These are phyloP conservation scores for Gaeumannomyces sp. DNA, from an alignment of 2,329 filamentous ascomycete genomes.

Conservation along the genomic window DNA sequence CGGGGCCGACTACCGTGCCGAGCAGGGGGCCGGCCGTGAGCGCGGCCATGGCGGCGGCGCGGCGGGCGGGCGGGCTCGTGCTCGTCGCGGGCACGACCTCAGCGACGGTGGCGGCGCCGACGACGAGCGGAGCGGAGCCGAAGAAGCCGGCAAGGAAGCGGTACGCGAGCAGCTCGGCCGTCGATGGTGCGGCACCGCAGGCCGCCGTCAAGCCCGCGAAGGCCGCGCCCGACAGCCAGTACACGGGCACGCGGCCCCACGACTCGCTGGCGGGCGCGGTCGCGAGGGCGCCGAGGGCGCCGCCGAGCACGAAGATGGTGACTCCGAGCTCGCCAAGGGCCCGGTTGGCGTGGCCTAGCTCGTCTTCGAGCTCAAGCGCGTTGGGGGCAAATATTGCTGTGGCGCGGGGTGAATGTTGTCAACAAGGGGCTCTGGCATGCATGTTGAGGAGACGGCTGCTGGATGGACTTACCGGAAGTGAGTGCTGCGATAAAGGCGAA, in stretches of 20 bases:
- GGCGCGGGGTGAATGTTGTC: not conserved
- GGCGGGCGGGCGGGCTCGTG: constrained; percentile 33
- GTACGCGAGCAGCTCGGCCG: constrained; percentile 49
- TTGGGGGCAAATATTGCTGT: not conserved
- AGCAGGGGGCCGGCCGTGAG: constrained; percentile 38
- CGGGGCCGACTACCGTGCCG: constrained; percentile 41
- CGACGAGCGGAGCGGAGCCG: constrained; percentile 56
- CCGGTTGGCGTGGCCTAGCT: constrained; percentile 12
- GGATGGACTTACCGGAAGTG: not conserved
- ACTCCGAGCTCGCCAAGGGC: constrained; percentile 58
- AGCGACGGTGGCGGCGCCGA: constrained; percentile 60
- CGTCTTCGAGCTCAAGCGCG: not conserved
- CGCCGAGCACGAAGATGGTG: constrained; percentile 59
- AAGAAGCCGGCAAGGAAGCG: constrained; percentile 57
- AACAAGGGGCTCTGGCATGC: not conserved
- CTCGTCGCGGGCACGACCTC: constrained; percentile 48
- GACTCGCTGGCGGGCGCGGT: constrained; percentile 31
- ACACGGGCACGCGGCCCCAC: constrained; percentile 28
- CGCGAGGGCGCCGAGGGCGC: constrained; percentile 25
- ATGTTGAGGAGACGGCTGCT: no score
- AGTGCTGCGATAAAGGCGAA: not conserved
- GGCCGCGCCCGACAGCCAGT: constrained; percentile 11
- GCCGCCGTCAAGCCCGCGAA: not conserved
- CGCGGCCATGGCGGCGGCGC: constrained; percentile 50
- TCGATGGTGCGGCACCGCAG: constrained; percentile 33